Evolutionary conservation across 768 basidiomycete species (phyloP), one percentile per base, ranked within the genome.

Genomic region (Agaricus subrufescens): DNA sequence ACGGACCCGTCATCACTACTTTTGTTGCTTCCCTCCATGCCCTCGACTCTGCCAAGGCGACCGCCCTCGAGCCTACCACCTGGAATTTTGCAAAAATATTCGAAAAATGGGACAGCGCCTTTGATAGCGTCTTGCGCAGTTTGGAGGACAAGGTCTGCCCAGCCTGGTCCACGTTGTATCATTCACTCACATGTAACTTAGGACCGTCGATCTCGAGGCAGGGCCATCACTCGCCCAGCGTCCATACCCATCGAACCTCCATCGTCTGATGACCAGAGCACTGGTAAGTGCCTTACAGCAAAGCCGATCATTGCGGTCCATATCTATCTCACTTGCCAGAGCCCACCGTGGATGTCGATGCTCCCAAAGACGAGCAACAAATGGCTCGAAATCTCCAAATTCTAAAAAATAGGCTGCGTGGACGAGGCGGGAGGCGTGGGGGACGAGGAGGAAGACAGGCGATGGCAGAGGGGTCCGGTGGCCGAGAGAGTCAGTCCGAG

Each of bases 311-410:
- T 39, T 53, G 38, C 39, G 38, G 4, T 11, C 8, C 14, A 42
- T 14, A 37, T 5, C 80, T 73, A 45, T 65, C 81, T 1, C 73
- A 77, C 2, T 72, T 78, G 59, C 7, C 64, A 74, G 72, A 60
- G 10, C 71, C 73, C 1, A 65, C 69, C 7, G 57, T 65, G 29
- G 66, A 65, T 56, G 57, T 76, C 23, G 82, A 84, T 42, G 67
- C 73, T 2, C 74, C 82, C 2, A 78, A 81, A 42, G 92, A 94
- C 59, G 93, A 91, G 56, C 89, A 96, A 65, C 86, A 94, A 63
- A 98, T 98, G 59, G 86, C 95, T 3, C 80, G 91, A 61, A 97
- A 95, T 65, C 90, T 97, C 1, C 87, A 94, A 62, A 91, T 91
- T 0, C 76, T 99, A 52, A 97, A 95, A 70, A 86, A 81, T 51